Conservation (phyloP, 176 grass and related monocot genomes). For the Phragmites australis region DNA sequence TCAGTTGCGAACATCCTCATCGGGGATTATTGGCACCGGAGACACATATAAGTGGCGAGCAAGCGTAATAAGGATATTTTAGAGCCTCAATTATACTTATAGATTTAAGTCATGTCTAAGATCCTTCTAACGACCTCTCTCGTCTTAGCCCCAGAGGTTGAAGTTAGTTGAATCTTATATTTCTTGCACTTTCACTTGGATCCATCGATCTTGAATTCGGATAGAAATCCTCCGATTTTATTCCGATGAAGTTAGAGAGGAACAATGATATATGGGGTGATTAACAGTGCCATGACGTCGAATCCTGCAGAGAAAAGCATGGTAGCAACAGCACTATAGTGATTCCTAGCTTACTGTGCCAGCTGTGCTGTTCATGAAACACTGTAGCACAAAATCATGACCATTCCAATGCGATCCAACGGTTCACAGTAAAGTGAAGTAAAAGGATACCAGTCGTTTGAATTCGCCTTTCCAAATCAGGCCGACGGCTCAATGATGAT, state of each 20-base stretch:
- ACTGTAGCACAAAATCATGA: too few relatives aligned
- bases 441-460: too few relatives aligned
- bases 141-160: background rate
- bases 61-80: background rate
- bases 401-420: too few relatives aligned
- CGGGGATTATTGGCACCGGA: background rate
- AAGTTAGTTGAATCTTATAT: background rate
- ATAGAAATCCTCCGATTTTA: too few relatives aligned
- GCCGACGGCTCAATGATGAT: background rate
- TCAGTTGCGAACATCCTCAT: background rate
- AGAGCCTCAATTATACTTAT: background rate
- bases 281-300: too few relatives aligned
- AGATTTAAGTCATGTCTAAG: background rate
- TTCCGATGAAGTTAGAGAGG: too few relatives aligned
- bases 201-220: background rate
- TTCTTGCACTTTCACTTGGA: background rate
- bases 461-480: background rate
- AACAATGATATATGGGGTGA: too few relatives aligned
- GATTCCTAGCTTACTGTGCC: too few relatives aligned
- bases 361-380: too few relatives aligned
- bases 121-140: background rate
- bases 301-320: too few relatives aligned
- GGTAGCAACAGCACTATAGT: too few relatives aligned
- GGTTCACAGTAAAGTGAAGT: too few relatives aligned
- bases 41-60: background rate